These are phyloP conservation scores for Teratosphaeria zuluensis DNA, from an alignment of 2,329 filamentous ascomycete genomes.

Conservation along the genomic window DNA sequence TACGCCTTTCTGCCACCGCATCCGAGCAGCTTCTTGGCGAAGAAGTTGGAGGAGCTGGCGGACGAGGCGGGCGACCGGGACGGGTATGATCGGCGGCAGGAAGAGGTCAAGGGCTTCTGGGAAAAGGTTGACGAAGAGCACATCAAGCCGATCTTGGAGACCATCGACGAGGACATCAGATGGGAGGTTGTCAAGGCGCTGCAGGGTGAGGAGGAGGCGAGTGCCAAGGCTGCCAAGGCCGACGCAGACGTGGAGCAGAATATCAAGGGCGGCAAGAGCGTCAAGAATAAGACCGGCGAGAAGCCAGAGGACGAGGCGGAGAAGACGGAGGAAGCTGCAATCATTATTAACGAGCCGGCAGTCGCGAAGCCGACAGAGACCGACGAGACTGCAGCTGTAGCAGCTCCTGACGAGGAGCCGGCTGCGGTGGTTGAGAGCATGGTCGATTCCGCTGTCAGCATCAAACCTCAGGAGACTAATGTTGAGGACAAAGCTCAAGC, in stretches of 20 bases:
- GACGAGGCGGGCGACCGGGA: constrained; percentile 64
- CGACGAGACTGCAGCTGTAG: constrained; percentile 1
- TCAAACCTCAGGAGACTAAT: not conserved
- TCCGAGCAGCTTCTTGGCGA: constrained; percentile 74
- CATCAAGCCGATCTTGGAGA: constrained; percentile 57
- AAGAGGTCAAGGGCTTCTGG: constrained; percentile 77
- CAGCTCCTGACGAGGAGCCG: constrained; percentile 5
- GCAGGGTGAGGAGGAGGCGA: constrained; percentile 33
- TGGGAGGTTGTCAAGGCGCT: constrained; percentile 54
- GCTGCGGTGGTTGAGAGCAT: constrained; percentile 1
- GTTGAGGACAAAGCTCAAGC: not conserved
- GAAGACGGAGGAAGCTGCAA: constrained; percentile 22
- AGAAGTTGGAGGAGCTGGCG: constrained; percentile 68
- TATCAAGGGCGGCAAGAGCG: constrained; percentile 13
- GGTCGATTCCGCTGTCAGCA: constrained; percentile 2
- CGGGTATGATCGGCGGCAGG: constrained; percentile 57
- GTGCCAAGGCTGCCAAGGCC: constrained; percentile 19
- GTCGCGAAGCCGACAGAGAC: constrained; percentile 1
- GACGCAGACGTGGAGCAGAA: constrained; percentile 28
- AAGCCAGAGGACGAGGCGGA: constrained; percentile 7
- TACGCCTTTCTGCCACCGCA: constrained; percentile 90
- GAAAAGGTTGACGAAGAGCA: constrained; percentile 67
- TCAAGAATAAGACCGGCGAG: not conserved
- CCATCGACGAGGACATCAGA: constrained; percentile 53
- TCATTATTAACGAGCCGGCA: constrained; percentile 20